Conservation (phyloP, 305 asterid species). For the Solanum chacoense region DNA sequence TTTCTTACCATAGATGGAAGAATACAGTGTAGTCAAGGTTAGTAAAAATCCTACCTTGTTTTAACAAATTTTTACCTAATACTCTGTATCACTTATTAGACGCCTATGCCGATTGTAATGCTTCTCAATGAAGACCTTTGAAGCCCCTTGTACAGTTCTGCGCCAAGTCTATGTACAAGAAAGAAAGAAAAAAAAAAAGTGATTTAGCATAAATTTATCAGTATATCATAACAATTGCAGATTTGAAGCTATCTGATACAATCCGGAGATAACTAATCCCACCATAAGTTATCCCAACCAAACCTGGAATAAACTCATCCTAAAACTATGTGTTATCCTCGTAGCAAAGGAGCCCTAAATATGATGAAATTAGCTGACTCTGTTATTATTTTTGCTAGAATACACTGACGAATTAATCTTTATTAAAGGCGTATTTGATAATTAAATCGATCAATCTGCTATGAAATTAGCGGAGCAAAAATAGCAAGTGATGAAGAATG, state of each 20-base stretch:
- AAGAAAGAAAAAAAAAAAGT: not conserved
- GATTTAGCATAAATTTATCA: not conserved
- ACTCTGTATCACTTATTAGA: conserved; percentile 33
- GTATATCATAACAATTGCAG: not conserved
- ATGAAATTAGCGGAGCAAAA: not conserved
- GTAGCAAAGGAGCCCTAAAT: not conserved
- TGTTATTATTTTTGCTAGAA: not conserved
- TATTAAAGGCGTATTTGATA: not conserved
- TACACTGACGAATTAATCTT: not conserved
- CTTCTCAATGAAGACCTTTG: conserved; percentile 51
- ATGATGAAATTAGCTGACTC: not conserved
- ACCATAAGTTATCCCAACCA: not conserved
- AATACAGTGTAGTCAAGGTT: not conserved
- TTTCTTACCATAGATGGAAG: not conserved
- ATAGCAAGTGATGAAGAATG: not conserved
- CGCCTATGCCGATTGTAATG: conserved; percentile 71
- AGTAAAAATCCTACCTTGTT: not conserved
- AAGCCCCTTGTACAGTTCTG: conserved; percentile 61
- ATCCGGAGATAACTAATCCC: not conserved
- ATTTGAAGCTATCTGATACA: not conserved
- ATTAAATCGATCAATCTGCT: not conserved
- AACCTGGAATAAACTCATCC: not conserved
- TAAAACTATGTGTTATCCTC: not conserved
- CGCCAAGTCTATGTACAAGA: conserved; percentile 55
- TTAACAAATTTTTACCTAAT: conserved; percentile 10